phyloP scores from a whole-genome alignment of 495 filamentous ascomycete species.

The Aspergillus bridgeri region DNA sequence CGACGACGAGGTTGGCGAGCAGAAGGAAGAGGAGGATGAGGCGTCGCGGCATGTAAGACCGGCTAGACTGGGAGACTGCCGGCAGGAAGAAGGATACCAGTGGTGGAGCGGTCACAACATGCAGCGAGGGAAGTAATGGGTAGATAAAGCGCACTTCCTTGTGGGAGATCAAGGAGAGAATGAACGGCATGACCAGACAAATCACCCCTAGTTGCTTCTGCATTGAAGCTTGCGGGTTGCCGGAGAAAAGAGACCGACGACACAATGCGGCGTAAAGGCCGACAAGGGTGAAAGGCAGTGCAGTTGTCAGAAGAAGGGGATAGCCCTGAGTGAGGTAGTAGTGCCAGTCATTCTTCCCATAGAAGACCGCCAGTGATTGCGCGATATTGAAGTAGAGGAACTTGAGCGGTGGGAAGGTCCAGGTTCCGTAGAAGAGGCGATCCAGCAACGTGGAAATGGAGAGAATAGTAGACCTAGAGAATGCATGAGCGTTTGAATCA shows the following conservation, averaged over 20 bases:
- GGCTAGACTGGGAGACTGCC: conserved; percentile 29
- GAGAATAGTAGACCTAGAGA: conserved; percentile 51
- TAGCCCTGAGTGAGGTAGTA: conserved; percentile 92
- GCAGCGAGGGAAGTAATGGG: conserved; percentile 81
- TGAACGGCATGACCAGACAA: conserved; percentile 54
- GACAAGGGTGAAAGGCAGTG: conserved; percentile 67
- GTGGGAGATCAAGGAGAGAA: conserved; percentile 80
- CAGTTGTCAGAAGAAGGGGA: conserved; percentile 81
- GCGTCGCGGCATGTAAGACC: conserved; percentile 40
- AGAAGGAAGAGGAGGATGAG: conserved; percentile 57
- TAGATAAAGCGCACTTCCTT: conserved; percentile 99
- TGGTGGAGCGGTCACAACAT: conserved; percentile 70
- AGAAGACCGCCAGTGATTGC: conserved; percentile 83
- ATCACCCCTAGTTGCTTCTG: conserved; percentile 58
- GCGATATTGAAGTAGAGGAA: conserved; percentile 93
- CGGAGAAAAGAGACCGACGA: conserved; percentile 25
- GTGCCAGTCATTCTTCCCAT: conserved; percentile 86
- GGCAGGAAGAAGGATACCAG: conserved; percentile 62
- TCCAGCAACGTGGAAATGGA: conserved; percentile 65
- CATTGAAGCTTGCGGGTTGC: conserved; percentile 32
- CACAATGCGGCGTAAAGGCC: conserved; percentile 58
- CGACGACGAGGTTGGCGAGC: conserved; percentile 65
- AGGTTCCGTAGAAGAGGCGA: conserved; percentile 75
- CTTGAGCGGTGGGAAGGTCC: conserved; percentile 85
- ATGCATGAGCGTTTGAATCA: conserved; percentile 9